Conservation (phyloP, 2,329 filamentous ascomycete genomes). For the Talaromyces amestolkiae region DNA sequence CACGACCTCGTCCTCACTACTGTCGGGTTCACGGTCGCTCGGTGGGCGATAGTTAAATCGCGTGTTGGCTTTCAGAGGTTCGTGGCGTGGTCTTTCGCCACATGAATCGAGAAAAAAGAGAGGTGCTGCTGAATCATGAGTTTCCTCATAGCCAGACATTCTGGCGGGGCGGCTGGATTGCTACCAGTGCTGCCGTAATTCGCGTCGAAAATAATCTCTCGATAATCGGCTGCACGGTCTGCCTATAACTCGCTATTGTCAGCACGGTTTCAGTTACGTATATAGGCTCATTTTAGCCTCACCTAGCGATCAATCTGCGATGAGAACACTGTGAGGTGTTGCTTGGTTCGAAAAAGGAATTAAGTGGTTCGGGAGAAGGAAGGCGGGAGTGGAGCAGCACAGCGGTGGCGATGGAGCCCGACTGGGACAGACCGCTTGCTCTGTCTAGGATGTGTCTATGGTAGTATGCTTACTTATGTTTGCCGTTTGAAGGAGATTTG, state of each 20-base stretch:
- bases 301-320: background rate
- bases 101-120: constrained; percentile 38
- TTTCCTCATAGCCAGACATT: constrained; percentile 13
- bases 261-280: background rate
- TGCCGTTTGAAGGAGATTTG: background rate
- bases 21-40: constrained; percentile 50
- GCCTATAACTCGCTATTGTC: no score
- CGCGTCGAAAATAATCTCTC: background rate
- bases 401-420: background rate
- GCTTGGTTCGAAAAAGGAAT: background rate
- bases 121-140: background rate
- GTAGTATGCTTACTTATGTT: background rate
- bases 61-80: background rate
- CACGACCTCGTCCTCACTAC: constrained; percentile 63
- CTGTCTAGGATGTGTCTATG: background rate
- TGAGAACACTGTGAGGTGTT: background rate
- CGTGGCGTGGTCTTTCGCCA: constrained; percentile 24
- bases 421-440: background rate
- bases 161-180: background rate
- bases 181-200: background rate
- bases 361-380: background rate
- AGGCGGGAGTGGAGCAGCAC: background rate
- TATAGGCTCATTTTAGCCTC: background rate
- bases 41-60: background rate
- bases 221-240: background rate